Base-by-base conservation (phyloP, 2,329 filamentous ascomycete species). In the Colletotrichum plurivorum region DNA sequence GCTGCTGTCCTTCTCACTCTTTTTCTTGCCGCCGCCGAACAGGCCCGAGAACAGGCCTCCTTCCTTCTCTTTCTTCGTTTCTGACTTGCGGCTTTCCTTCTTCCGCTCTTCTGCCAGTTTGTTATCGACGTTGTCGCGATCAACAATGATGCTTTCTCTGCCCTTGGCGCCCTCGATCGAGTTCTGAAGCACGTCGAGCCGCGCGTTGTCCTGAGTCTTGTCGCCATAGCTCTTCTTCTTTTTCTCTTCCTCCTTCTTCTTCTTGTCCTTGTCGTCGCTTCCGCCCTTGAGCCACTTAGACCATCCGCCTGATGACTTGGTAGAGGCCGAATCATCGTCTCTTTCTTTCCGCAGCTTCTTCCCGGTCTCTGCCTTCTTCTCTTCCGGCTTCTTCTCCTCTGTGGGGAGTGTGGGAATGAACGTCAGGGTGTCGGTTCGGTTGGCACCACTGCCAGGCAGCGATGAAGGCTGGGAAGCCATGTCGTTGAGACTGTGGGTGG, bases 41-140 rank as follows among this genome's bases (percentile, higher is more conserved):
- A 99, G 90, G 1, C 94, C 96, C 0, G 94, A 95, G 73, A 99
- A 95, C n/a, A 98, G 86, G 7, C 93, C 90, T 71, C 95, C 94
- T 70, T 97, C 94, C 77, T 97, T 97, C 73, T 98, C 95, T 78
- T 95, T 97, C 82, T 95, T 97, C 20, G 90, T 87, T 39, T 92
- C 92, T 5, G 90, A 88, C 77, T 94, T 96, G 52, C 94, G 90
- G 74, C 89, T 91, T 73, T 94, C 92, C 78, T 96, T 97, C 80
- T 92, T 95, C 52, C 93, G 88, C 75, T 97, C 94, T 72, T 94
- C 92, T 67, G 94, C 90, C 8, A 96, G 82, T 76, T 92, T 94
- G 71, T 82, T 84, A 72, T 94, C 92, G 61, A 92, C 80, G 70
- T 82, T 90, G 25, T 96, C 92, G 18, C 95, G 91, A 74, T 98